Evolutionary conservation across 805 yeast genomes (phyloP).

Genomic region (Candida orba): DNA sequence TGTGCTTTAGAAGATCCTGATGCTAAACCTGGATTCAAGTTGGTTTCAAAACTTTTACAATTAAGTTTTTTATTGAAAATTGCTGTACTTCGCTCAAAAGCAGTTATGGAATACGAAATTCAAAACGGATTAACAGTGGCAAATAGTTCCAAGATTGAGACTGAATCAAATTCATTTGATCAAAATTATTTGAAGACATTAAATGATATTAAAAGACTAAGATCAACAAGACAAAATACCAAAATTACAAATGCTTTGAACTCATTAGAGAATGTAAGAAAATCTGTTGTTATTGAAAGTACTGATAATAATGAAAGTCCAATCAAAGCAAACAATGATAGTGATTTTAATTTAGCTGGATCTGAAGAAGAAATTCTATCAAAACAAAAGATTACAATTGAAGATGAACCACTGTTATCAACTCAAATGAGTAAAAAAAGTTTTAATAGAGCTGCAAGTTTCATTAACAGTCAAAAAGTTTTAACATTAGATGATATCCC

Average conservation of each 20-base stretch:
- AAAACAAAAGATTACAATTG: slow-evolving; percentile 23
- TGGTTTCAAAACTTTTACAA: slow-evolving; percentile 67
- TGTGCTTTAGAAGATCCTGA: slow-evolving; percentile 51
- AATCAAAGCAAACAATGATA: not conserved
- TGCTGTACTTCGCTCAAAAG: slow-evolving; percentile 69
- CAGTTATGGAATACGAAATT: slow-evolving; percentile 43
- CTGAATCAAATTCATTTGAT: slow-evolving; percentile 25
- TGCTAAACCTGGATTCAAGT: slow-evolving; percentile 46
- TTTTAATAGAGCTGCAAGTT: slow-evolving; percentile 60
- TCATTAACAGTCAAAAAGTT: slow-evolving; percentile 73
- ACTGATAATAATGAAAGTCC: slow-evolving; percentile 16
- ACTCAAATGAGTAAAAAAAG: slow-evolving; percentile 40
- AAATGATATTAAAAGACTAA: slow-evolving; percentile 66
- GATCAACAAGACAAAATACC: slow-evolving; percentile 66
- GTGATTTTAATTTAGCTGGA: not conserved
- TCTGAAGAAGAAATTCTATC: slow-evolving; percentile 16
- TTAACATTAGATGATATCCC: slow-evolving; percentile 95
- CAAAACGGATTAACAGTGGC: slow-evolving; percentile 3
- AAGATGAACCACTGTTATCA: slow-evolving; percentile 37
- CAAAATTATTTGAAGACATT: slow-evolving; percentile 63
- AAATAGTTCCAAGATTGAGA: slow-evolving; percentile 6
- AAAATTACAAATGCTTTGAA: slow-evolving; percentile 38
- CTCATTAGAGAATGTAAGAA: slow-evolving; percentile 54
- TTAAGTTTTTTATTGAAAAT: slow-evolving; percentile 71
- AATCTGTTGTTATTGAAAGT: slow-evolving; percentile 52